Evolutionary conservation across 495 filamentous ascomycete genomes (phyloP), one percentile per base, ranked within the genome.

Genomic region (Podospora sp.): DNA sequence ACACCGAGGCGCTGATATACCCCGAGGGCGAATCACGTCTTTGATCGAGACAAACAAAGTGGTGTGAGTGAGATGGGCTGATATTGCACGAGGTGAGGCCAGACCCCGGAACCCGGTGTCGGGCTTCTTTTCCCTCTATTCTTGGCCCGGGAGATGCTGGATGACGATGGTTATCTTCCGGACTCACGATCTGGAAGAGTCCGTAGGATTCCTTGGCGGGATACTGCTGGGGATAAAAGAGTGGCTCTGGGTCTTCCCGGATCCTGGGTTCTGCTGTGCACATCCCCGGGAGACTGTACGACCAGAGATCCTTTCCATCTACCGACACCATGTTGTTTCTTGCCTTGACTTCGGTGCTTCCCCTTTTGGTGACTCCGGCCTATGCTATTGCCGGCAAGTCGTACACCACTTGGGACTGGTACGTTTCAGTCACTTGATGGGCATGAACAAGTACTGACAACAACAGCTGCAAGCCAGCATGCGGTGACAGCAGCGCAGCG

Each of bases 321-420:
- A 18, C 40, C 40, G 16, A 12, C 2, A 46, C 16, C 40, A 46
- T 46, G 40, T 18, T 46, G 9, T 11, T 46, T 46, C 40, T 18
- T 14, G 11, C 16, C 16, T 46, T 46, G 9, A 18, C 40, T 11
- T 46, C 40, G 40, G 40, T 46, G 5, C 40, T 46, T 46, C 40
- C 40, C 40, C 14, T 57, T 6, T 16, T 27, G 40, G 16, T 46
- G n/a, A 55, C 52, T 12, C 49, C 49, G 4, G 29, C 29, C 21
- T 52, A 58, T 20, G 35, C 62, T 46, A 62, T 67, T 20, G 50
- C 65, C 11, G 65, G 65, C 49, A 67, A 67, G 22, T 26, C 65
- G 26, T 67, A 67, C 59, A 62, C 65, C 22, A 18, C 58, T 25
- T 67, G 65, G 65, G 65, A 67, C 7, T 67, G 65, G 65, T 62